A percentile compares a stretch with the other conserved stretches of the same genome.
phyloP scores from a whole-genome alignment of 257 asterid genomes.

The Linaria vulgaris region DNA sequence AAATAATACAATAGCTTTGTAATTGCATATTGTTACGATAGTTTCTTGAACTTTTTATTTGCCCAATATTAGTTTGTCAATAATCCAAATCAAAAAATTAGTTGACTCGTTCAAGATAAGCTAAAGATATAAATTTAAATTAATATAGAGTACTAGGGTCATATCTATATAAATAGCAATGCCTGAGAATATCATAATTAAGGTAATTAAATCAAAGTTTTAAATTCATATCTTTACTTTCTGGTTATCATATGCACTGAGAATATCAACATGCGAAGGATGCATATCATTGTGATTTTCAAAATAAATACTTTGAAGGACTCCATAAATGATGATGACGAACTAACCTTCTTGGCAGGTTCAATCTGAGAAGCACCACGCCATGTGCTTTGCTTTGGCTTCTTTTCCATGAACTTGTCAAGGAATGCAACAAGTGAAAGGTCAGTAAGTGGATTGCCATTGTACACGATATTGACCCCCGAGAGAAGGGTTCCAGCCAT shows the following conservation, averaged over 20 bases:
- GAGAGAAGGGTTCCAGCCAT: constrained; percentile 90
- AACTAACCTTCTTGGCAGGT: constrained; percentile 83
- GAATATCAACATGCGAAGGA: no score
- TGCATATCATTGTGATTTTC: no score
- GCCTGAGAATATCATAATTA: no score
- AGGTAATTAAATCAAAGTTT: no score
- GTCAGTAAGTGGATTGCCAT: constrained; percentile 83
- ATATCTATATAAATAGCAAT: no score
- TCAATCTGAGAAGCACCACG: constrained; percentile 89
- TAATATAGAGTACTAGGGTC: no score
- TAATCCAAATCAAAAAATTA: not conserved
- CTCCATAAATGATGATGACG: not conserved
- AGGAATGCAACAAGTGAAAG: constrained; percentile 79
- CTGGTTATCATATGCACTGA: no score
- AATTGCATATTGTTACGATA: no score
- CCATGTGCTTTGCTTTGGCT: constrained; percentile 81
- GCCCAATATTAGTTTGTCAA: not conserved
- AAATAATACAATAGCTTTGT: no score
- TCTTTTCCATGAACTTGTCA: constrained; percentile 97
- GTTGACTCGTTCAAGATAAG: no score
- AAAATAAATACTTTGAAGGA: not conserved
- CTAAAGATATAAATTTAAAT: no score
- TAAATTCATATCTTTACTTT: no score
- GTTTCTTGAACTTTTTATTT: not conserved
- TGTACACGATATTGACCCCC: constrained; percentile 79